Evolutionary conservation across 1,284 basidiomycete species (phyloP).

Genomic region (Austroboletus novae-zelandiae): DNA sequence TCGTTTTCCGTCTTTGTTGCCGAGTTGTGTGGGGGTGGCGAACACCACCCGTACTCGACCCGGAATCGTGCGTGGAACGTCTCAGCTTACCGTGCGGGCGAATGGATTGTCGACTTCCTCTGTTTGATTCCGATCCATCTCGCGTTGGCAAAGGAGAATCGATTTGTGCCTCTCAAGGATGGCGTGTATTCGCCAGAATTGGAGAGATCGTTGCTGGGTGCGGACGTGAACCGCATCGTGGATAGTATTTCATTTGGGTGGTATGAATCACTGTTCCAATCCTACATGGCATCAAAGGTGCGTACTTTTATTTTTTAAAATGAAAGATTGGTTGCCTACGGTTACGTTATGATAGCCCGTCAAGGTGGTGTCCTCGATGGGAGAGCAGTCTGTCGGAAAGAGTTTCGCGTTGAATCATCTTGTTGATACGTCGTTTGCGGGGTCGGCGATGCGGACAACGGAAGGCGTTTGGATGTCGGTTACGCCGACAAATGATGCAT

Average conservation of each 20-base stretch:
- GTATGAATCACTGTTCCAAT: constrained; percentile 64
- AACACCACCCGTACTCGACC: not conserved
- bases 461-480: constrained; percentile 71
- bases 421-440: constrained; percentile 63
- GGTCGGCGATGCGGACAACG: constrained; percentile 63
- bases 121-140: constrained; percentile 67
- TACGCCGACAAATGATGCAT: constrained; percentile 52
- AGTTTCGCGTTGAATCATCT: constrained; percentile 62
- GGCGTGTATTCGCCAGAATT: constrained; percentile 49
- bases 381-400: constrained; percentile 66
- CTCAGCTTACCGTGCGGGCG: constrained; percentile 47
- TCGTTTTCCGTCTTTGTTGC: constrained; percentile 21
- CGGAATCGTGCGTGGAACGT: constrained; percentile 23
- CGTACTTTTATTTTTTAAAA: not conserved
- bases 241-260: constrained; percentile 58
- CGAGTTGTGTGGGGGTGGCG: constrained; percentile 13
- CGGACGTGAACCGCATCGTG: constrained; percentile 56
- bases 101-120: constrained; percentile 61
- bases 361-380: constrained; percentile 65
- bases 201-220: constrained; percentile 54
- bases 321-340: too few species aligned
- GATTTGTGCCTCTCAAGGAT: constrained; percentile 60
- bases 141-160: constrained; percentile 54
- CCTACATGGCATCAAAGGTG: constrained; percentile 59
- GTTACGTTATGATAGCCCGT: constrained; percentile 43